Evolutionary conservation across 2,329 filamentous ascomycete species (phyloP).

Genomic region (Alternaria solani): DNA sequence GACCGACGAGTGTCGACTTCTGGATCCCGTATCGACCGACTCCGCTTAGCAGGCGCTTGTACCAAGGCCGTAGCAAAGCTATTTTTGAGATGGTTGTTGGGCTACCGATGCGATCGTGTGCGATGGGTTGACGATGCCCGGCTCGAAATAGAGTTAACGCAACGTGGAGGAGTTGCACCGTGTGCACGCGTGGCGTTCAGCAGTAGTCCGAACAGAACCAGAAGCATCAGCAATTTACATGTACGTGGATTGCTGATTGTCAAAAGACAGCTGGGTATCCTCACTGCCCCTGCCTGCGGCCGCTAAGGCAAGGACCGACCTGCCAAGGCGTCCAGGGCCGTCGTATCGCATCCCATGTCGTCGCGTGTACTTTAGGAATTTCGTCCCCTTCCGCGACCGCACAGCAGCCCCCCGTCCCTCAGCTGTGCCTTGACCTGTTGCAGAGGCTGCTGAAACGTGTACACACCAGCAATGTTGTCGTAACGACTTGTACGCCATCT

Average conservation of each 20-base stretch:
- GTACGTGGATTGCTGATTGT: not conserved
- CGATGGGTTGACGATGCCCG: not conserved
- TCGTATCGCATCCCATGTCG: constrained; percentile 22
- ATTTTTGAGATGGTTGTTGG: not conserved
- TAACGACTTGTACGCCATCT: constrained; percentile 18
- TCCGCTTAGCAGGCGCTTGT: not conserved
- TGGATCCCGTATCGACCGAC: not conserved
- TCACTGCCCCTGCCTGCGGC: constrained; percentile 6
- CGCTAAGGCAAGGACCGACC: constrained; percentile 26
- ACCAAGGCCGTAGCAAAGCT: not conserved
- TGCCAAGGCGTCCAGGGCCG: constrained; percentile 19
- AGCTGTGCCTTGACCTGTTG: not conserved
- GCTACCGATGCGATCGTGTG: not conserved
- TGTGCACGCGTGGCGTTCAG: constrained; percentile 6
- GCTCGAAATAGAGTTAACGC: constrained; percentile 1
- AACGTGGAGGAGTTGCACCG: constrained; percentile 10
- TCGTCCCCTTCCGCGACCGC: constrained; percentile 22
- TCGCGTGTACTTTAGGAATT: constrained; percentile 23
- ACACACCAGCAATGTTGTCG: constrained; percentile 25
- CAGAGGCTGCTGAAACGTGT: not conserved
- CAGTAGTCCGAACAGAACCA: not conserved
- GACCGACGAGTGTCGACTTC: not conserved
- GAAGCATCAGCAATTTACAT: not conserved
- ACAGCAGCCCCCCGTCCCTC: constrained; percentile 3
- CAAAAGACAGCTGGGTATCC: not conserved